Evolutionary conservation across 306 rosid genomes (phyloP), one percentile per base, ranked within the genome.

Genomic region (Vigna hirtella): DNA sequence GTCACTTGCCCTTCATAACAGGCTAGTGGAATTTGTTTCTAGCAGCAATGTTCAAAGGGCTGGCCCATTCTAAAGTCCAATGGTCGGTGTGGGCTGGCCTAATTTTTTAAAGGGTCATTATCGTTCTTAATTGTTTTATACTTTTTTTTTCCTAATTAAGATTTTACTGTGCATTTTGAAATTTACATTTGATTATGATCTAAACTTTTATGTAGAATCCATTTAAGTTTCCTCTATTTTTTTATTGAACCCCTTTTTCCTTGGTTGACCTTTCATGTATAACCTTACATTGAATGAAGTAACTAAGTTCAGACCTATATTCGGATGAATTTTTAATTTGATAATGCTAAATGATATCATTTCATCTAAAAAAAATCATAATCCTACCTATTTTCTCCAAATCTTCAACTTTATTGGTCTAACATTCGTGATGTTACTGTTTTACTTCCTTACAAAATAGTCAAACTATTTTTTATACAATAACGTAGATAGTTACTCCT

Each of bases 1-100:
- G 57, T 77, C 52, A 69, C 77, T 76, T 71, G 36, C 74, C 77
- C 42, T 66, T 11, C 74, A 34, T 57, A 66, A 57, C 48, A 74
- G 65, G 72, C 63, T 74, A 59, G 47, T 68, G 4, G 30, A 81
- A 36, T 74, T 81, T 81, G 77, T 81, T 36, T 68, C 17, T 72
- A 73, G 70, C 42, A 64, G 36, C 2, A 48, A 22, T 32, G 70
- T 57, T 80, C 73, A 42, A 30, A 57, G 69, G 62, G 42, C n/a
- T 65, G 36, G 83, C 20, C 47, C 28, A 66, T 72, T 26, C 73
- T 73, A 53, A 30, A 47, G 52, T 36, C 53, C 36, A 7, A 4
- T 63, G 9, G 51, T 24, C 4, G 20, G 40, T 50, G 45, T 40
- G 73, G 32, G 55, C 15, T 79, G 65, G 32, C 63, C 52, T 59